A percentile compares a stretch with the other conserved stretches of the same genome.
These are phyloP conservation scores for Penicillium sp. DNA, from an alignment of 2,329 filamentous ascomycete species.

Conservation along the genomic window DNA sequence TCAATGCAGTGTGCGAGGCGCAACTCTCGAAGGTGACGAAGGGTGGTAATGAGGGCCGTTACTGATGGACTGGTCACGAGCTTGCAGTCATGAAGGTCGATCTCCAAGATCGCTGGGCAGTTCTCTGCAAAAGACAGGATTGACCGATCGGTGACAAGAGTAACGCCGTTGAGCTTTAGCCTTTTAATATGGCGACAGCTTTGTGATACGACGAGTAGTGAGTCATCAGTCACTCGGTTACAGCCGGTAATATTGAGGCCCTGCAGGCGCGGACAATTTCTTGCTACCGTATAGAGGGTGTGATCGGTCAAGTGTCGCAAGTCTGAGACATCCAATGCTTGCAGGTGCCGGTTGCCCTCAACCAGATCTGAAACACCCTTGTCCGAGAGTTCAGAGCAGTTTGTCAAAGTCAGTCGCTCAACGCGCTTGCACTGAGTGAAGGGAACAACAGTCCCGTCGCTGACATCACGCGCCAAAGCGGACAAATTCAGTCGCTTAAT, in stretches of 20 bases:
- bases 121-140: slow-evolving; percentile 83
- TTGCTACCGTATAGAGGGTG: slow-evolving; percentile 74
- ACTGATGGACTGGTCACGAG: slow-evolving; percentile 81
- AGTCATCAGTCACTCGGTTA: slow-evolving; percentile 79
- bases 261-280: slow-evolving; percentile 81
- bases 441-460: slow-evolving; percentile 83
- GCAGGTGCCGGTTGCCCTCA: slow-evolving; percentile 72
- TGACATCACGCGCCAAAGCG: slow-evolving; percentile 71
- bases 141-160: slow-evolving; percentile 77
- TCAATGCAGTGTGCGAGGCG: slow-evolving; percentile 81
- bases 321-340: slow-evolving; percentile 87
- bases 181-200: slow-evolving; percentile 85
- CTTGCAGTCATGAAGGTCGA: slow-evolving; percentile 85
- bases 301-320: slow-evolving; percentile 77
- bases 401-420: slow-evolving; percentile 88
- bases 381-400: slow-evolving; percentile 83
- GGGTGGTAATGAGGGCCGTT: slow-evolving; percentile 74
- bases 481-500: slow-evolving; percentile 92
- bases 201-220: slow-evolving; percentile 75
- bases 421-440: slow-evolving; percentile 84
- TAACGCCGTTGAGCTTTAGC: slow-evolving; percentile 91
- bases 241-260: slow-evolving; percentile 92
- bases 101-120: slow-evolving; percentile 92
- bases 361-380: slow-evolving; percentile 77
- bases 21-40: slow-evolving; percentile 83